These are phyloP conservation scores for Neolentinus lepideus DNA, from an alignment of 1,284 basidiomycete genomes.

Conservation along the genomic window DNA sequence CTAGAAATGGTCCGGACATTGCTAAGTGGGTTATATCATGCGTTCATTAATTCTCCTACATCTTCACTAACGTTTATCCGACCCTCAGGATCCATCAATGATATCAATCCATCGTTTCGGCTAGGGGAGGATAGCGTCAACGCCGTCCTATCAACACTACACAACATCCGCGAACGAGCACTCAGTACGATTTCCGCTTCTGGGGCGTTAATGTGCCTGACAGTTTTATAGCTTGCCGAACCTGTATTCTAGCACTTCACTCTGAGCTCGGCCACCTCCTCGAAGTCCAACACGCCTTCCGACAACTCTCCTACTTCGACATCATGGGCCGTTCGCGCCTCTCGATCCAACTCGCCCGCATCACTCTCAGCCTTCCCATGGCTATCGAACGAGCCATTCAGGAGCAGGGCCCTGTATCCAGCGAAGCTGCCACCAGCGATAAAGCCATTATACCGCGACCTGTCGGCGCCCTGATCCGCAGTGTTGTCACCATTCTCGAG, in stretches of 20 bases:
- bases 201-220: conserved; percentile 1
- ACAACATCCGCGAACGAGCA: conserved; percentile 58
- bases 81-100: conserved; percentile 56
- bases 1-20: conserved; percentile 72
- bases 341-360: conserved; percentile 73
- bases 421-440: not conserved
- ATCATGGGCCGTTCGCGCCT: conserved; percentile 71
- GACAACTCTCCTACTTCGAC: conserved; percentile 73
- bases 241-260: conserved; percentile 69
- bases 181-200: conserved; percentile 41
- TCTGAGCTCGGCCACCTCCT: conserved; percentile 66
- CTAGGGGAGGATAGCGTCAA: conserved; percentile 70
- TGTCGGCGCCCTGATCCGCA: not conserved
- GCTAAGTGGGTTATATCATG: conserved; percentile 44
- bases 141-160: conserved; percentile 52
- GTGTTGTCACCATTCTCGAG: conserved; percentile 1
- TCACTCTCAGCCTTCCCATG: conserved; percentile 72
- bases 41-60: not conserved
- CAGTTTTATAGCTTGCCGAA: conserved; percentile 56
- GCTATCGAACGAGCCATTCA: conserved; percentile 66
- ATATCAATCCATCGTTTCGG: conserved; percentile 62
- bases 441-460: not conserved
- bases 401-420: conserved; percentile 16
- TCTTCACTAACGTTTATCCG: not conserved
- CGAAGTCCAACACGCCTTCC: conserved; percentile 73